Conservation (phyloP, 2,329 filamentous ascomycete genomes). For the Alternaria sp. region DNA sequence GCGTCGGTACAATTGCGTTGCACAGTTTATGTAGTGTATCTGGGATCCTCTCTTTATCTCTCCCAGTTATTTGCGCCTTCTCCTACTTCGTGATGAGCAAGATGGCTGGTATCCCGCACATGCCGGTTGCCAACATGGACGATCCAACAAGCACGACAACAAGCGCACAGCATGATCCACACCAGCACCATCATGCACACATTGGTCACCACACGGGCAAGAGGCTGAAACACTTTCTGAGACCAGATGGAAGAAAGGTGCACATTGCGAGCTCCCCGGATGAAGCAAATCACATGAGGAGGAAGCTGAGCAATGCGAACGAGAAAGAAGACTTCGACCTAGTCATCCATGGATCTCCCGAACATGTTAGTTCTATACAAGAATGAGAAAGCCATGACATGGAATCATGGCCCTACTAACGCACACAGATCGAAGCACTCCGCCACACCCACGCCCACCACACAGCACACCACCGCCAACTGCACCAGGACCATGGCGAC, state of each 20-base stretch:
- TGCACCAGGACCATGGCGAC: constrained; percentile 59
- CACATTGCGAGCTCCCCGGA: constrained; percentile 64
- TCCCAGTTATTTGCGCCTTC: background rate
- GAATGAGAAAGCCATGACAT: background rate
- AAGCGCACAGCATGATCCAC: background rate
- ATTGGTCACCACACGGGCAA: constrained; percentile 43
- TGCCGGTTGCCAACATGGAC: constrained; percentile 3
- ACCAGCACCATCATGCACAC: constrained; percentile 27
- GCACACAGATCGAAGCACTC: constrained; percentile 53
- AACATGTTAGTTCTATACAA: constrained; percentile 46
- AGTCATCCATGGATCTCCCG: constrained; percentile 64
- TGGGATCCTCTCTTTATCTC: background rate
- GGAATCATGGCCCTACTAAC: background rate
- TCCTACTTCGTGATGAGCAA: background rate
- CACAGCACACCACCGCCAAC: constrained; percentile 53
- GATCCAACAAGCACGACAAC: constrained; percentile 4
- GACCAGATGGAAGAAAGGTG: constrained; percentile 63
- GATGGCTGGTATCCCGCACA: constrained; percentile 14
- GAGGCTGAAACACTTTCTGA: constrained; percentile 60
- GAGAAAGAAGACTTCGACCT: constrained; percentile 59
- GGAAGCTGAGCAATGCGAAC: constrained; percentile 49
- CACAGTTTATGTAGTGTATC: background rate
- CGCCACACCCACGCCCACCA: constrained; percentile 62
- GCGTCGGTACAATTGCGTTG: background rate
- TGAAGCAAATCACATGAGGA: constrained; percentile 58